Evolutionary conservation across 1,284 basidiomycete species (phyloP), one percentile per base, ranked within the genome.

Genomic region (Trametes versicolor): DNA sequence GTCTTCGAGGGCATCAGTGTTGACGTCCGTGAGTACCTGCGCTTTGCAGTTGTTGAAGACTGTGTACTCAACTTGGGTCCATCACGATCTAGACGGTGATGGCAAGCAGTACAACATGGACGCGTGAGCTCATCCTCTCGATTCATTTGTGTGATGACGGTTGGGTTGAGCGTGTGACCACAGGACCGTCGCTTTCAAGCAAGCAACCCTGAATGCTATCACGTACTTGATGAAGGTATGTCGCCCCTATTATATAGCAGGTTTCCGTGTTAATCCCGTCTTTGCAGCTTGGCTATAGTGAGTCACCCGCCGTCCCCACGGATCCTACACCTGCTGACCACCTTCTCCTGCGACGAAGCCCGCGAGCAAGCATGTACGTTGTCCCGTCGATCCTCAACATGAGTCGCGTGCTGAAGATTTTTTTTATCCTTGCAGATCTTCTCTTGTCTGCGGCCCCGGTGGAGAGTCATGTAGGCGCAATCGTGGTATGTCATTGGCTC

Each of bases 61-160:
- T 19, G 23, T 8, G 21, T n/a, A 23, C 23, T 54, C 13, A 39
- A 7, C 13, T 58, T 4, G 52, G 34, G 36, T 12, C 19, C 8
- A 32, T 39, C 37, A 6, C 15, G 10, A 12, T 56, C 7, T 59
- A 90, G 88, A 93, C 65, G 90, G 90, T 0, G 86, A 89, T 69
- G 91, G 91, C 2, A 88, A 85, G 67, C 91, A 93, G 74, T 89
- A 90, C 74, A 84, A 88, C 73, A 93, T 93, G 91, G 88, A 92
- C 69, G 87, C 90, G 87, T 89, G 70, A 74, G 87, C 75, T 17
- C 9, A 47, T 2, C 23, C 17, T 29, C n/a, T 21, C 6, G 2
- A 37, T 4, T 15, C 27, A 17, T 47, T 1, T 10, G 10, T 17
- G 4, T 17, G 4, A 3, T 25, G 23, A 19, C 43, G 45, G 4